Percentiles rank a stretch among this genome's conserved stretches.
These are phyloP conservation scores for Cladophialophora carrionii DNA, from an alignment of 2,329 filamentous ascomycete species.

Conservation along the genomic window DNA sequence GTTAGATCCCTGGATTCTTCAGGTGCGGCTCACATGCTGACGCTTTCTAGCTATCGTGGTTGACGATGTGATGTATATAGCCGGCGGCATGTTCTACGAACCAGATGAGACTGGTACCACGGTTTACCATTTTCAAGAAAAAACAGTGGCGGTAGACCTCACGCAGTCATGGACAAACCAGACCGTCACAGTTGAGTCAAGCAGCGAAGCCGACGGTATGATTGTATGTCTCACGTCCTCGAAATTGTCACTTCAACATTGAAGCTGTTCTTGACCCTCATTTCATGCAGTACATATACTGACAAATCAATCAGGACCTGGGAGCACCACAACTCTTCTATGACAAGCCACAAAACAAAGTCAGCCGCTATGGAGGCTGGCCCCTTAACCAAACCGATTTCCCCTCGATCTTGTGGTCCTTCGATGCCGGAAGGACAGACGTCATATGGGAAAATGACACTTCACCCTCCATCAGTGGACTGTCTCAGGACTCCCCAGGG, in stretches of 20 bases:
- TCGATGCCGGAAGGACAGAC: conserved; percentile 12
- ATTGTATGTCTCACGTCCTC: background rate
- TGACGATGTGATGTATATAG: conserved; percentile 24
- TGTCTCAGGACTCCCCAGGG: conserved; percentile 15
- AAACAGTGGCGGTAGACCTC: conserved; percentile 26
- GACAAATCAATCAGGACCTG: background rate
- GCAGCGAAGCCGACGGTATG: conserved; percentile 22
- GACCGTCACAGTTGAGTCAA: conserved; percentile 16
- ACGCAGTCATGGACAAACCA: conserved; percentile 30
- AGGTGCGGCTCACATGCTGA: background rate
- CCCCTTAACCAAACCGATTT: conserved; percentile 19
- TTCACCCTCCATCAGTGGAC: conserved; percentile 13
- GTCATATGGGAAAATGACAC: conserved; percentile 22
- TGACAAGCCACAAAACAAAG: conserved; percentile 20
- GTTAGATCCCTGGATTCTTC: background rate
- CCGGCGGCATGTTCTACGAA: conserved; percentile 27
- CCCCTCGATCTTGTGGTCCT: conserved; percentile 24
- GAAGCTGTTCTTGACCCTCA: background rate
- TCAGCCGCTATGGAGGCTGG: conserved; percentile 30
- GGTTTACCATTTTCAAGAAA: conserved; percentile 14
- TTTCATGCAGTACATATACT: background rate
- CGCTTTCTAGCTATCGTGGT: conserved; percentile 17
- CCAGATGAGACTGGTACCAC: background rate
- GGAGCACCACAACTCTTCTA: conserved; percentile 27
- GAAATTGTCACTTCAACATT: background rate